These are phyloP conservation scores for Cynanchum wilfordii DNA, from an alignment of 257 asterid species.

Conservation along the genomic window DNA sequence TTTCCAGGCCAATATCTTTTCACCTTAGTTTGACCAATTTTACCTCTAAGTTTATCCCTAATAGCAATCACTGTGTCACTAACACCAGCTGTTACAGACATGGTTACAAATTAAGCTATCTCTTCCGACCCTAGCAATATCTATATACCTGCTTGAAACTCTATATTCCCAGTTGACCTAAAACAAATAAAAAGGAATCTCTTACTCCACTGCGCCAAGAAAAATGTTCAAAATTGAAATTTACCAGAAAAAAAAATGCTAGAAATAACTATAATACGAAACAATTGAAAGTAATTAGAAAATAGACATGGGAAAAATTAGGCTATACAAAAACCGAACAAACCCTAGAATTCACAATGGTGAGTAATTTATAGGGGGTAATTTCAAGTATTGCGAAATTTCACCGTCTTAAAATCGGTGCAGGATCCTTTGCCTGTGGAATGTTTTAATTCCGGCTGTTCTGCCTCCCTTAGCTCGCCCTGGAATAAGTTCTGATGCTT, in stretches of 20 bases:
- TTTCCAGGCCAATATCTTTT: conserved; percentile 96
- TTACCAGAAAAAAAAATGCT: not conserved
- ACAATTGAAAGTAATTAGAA: not conserved
- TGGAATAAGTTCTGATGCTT: not conserved
- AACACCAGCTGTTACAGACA: conserved; percentile 96
- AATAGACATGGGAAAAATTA: not conserved
- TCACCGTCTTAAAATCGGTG: not conserved
- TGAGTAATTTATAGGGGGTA: not conserved
- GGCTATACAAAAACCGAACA: not conserved
- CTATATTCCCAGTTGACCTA: not conserved
- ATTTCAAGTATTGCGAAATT: not conserved
- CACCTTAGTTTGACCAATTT: conserved; percentile 88
- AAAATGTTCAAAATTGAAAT: not conserved
- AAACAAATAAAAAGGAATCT: not conserved
- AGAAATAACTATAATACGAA: too few relatives aligned
- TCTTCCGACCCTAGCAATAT: not conserved
- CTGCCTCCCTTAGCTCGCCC: not conserved
- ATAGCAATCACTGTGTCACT: conserved; percentile 73
- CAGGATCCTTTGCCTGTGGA: not conserved
- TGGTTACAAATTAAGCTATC: conserved; percentile 27
- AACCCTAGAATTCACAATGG: not conserved
- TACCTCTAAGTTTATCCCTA: conserved; percentile 95
- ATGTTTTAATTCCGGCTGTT: not conserved
- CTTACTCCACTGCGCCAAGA: not conserved
- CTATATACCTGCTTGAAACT: not conserved